A percentile compares a stretch with the other conserved stretches of the same genome.
These are phyloP conservation scores for Lactarius vividus DNA, from an alignment of 768 basidiomycete species.

Conservation along the genomic window DNA sequence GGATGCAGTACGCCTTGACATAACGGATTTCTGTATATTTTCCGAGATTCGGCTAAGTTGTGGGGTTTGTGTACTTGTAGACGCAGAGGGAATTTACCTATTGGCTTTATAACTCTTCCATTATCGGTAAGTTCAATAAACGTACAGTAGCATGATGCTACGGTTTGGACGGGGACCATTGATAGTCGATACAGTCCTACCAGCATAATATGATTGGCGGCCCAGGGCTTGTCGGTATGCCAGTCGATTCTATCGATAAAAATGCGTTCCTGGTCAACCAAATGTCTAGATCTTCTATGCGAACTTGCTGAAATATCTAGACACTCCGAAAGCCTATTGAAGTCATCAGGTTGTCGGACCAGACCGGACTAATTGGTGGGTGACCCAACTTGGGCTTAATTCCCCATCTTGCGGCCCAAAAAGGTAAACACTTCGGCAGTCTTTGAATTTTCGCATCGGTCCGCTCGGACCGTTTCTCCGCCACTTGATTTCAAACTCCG, in stretches of 20 bases:
- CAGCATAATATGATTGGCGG: neutral
- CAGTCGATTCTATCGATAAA: neutral
- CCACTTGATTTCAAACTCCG: too few species aligned
- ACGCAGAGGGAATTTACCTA: neutral
- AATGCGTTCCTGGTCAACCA: neutral
- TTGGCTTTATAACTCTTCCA: neutral
- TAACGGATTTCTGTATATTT: neutral
- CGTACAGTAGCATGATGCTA: neutral
- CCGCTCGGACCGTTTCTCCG: too few species aligned
- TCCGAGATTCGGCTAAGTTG: neutral
- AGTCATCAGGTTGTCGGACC: neutral
- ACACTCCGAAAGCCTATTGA: constrained; percentile 1
- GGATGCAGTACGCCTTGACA: neutral
- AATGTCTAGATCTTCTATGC: neutral
- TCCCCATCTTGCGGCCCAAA: too few species aligned
- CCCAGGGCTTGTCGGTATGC: neutral
- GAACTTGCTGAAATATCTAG: neutral
- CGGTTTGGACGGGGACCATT: neutral
- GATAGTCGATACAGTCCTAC: neutral
- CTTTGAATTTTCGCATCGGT: too few species aligned
- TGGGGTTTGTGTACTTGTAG: neutral
- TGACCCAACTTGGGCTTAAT: too few species aligned
- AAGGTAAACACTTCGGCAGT: too few species aligned
- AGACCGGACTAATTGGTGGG: neutral
- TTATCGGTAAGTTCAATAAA: too few species aligned